Percentiles rank a stretch among this genome's conserved stretches.
Evolutionary conservation across 805 yeast genomes (phyloP).

Genomic region (Ogataea ramenticola): DNA sequence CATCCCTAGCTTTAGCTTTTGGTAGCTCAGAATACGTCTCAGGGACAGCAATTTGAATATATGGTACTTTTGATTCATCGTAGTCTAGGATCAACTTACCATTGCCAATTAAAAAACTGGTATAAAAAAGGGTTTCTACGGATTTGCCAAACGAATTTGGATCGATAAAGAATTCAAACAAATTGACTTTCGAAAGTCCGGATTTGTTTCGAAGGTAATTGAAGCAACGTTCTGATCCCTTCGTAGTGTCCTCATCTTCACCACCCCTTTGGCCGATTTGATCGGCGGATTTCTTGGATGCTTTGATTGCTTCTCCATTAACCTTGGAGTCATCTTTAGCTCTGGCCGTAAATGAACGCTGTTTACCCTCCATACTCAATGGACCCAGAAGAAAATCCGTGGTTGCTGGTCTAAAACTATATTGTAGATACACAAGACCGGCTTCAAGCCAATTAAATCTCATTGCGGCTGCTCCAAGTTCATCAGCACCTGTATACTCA

Average conservation of each 20-base stretch:
- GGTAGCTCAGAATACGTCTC: constrained; percentile 16
- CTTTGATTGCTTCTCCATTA: constrained; percentile 43
- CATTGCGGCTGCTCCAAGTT: not conserved
- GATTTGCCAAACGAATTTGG: constrained; percentile 73
- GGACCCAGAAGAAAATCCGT: constrained; percentile 69
- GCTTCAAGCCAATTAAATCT: constrained; percentile 50
- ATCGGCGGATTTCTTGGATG: constrained; percentile 43
- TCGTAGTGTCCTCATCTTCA: constrained; percentile 51
- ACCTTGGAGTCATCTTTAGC: constrained; percentile 35
- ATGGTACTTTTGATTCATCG: constrained; percentile 35
- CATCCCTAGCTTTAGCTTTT: constrained; percentile 15
- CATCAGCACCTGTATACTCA: constrained; percentile 15
- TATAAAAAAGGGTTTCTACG: constrained; percentile 77
- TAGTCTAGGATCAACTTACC: constrained; percentile 53
- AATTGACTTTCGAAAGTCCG: constrained; percentile 36
- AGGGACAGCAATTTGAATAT: constrained; percentile 18
- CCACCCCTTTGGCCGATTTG: constrained; percentile 42
- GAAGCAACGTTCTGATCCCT: constrained; percentile 51
- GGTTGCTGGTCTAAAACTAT: constrained; percentile 40
- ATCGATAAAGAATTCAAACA: constrained; percentile 63
- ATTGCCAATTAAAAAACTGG: constrained; percentile 74
- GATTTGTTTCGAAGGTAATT: constrained; percentile 24
- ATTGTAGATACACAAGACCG: constrained; percentile 43
- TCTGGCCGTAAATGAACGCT: constrained; percentile 25
- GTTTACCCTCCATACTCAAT: constrained; percentile 49